Evolutionary conservation across 352 stramenopile genomes (phyloP).

Genomic region (Phytophthora colocasiae): DNA sequence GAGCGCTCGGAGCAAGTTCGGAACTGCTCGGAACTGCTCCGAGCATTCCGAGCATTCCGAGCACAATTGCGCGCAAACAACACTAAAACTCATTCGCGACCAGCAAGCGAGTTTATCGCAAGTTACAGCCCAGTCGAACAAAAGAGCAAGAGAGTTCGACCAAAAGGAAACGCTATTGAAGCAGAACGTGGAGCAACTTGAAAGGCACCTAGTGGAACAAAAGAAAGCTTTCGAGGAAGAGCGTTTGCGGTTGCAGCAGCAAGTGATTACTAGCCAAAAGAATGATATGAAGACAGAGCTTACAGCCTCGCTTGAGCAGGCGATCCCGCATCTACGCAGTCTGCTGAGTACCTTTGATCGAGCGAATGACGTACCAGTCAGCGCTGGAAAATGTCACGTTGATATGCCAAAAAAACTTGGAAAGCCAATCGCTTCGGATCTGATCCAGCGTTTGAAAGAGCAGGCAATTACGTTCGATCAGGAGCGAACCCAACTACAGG

Average conservation of each 20-base stretch:
- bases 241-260: background rate
- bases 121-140: constrained; percentile 6
- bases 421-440: background rate
- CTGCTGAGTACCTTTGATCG: constrained; percentile 25
- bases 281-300: constrained; percentile 5
- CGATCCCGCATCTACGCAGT: constrained; percentile 16
- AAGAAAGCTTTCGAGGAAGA: constrained; percentile 19
- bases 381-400: background rate
- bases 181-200: constrained; percentile 10
- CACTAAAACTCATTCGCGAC: constrained; percentile 10
- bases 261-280: background rate
- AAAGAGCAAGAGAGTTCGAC: constrained; percentile 4
- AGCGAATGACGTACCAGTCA: constrained; percentile 1
- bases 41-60: too few relatives aligned
- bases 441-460: constrained; percentile 10
- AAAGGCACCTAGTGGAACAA: constrained; percentile 3
- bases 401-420: background rate
- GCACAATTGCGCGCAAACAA: too few relatives aligned
- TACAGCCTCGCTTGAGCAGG: constrained; percentile 6
- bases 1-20: too few relatives aligned
- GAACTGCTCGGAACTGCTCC: too few relatives aligned
- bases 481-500: constrained; percentile 6
- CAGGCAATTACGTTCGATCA: constrained; percentile 11
- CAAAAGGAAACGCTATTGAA: constrained; percentile 9
- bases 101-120: constrained; percentile 15